phyloP scores from a whole-genome alignment of 805 yeast species.

The Blastobotrys chiropterorum region DNA sequence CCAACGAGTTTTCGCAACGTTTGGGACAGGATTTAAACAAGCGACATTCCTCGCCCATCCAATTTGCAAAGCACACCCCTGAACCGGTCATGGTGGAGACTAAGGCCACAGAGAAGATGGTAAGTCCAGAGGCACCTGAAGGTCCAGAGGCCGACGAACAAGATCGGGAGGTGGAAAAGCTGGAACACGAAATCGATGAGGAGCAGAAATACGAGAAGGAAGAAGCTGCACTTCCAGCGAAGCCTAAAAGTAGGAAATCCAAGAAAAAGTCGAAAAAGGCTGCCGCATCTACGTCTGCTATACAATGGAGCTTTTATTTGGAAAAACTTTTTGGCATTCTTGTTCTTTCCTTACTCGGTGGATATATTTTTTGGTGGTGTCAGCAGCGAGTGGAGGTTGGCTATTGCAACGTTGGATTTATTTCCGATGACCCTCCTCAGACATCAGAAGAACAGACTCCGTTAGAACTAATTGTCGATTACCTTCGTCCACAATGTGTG shows the following conservation, averaged over 20 bases:
- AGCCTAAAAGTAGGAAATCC: not conserved
- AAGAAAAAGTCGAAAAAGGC: not conserved
- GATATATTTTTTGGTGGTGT: constrained; percentile 54
- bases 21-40: not conserved
- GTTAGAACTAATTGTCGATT: constrained; percentile 37
- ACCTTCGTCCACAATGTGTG: constrained; percentile 55
- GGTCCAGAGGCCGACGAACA: constrained; percentile 6
- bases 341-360: constrained; percentile 27
- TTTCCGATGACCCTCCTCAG: constrained; percentile 20
- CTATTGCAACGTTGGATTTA: constrained; percentile 51
- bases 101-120: constrained; percentile 3
- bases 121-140: constrained; percentile 5
- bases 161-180: constrained; percentile 5
- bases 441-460: constrained; percentile 19
- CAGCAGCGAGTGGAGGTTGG: constrained; percentile 61
- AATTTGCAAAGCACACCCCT: not conserved
- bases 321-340: not conserved
- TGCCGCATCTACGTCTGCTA: not conserved
- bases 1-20: constrained; percentile 12
- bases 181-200: constrained; percentile 10
- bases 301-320: not conserved
- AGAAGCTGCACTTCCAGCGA: not conserved
- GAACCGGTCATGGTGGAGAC: not conserved
- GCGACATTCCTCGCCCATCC: not conserved
- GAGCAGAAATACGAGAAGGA: not conserved